These are phyloP conservation scores for Paecilomyces sp. DNA, from an alignment of 2,329 filamentous ascomycete species.

Conservation along the genomic window DNA sequence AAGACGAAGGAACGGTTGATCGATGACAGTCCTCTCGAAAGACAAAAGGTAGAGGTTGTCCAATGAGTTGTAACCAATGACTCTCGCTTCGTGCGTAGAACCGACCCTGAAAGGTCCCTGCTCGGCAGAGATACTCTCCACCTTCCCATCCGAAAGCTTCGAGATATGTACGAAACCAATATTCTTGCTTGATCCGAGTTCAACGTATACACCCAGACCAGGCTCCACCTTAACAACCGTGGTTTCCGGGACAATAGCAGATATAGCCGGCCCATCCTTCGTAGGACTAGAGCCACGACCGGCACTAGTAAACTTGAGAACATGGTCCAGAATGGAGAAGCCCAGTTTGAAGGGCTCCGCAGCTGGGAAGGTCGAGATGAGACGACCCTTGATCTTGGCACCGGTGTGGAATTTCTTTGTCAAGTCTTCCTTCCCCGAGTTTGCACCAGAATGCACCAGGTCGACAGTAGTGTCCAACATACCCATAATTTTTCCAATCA, in stretches of 20 bases:
- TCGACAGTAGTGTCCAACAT: conserved; percentile 87
- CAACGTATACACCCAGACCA: conserved; percentile 73
- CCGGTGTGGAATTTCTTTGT: conserved; percentile 75
- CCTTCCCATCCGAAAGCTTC: conserved; percentile 78
- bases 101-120: conserved; percentile 72
- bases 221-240: conserved; percentile 74
- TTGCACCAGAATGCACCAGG: conserved; percentile 76
- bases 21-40: conserved; percentile 71
- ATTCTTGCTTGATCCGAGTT: conserved; percentile 56
- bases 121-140: conserved; percentile 71
- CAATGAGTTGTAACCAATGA: conserved; percentile 79
- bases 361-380: conserved; percentile 80
- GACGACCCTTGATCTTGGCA: conserved; percentile 73
- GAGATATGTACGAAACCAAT: conserved; percentile 96
- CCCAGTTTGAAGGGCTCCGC: conserved; percentile 76
- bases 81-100: conserved; percentile 70
- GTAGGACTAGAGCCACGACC: conserved; percentile 30
- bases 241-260: conserved; percentile 68
- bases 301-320: conserved; percentile 54
- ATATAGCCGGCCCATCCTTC: conserved; percentile 44
- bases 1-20: conserved; percentile 83
- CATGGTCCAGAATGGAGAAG: conserved; percentile 80
- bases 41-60: conserved; percentile 84
- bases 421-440: conserved; percentile 61
- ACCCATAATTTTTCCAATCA: conserved; percentile 86